Evolutionary conservation across 2,329 filamentous ascomycete species (phyloP).

Genomic region (Fusarium sacchari): DNA sequence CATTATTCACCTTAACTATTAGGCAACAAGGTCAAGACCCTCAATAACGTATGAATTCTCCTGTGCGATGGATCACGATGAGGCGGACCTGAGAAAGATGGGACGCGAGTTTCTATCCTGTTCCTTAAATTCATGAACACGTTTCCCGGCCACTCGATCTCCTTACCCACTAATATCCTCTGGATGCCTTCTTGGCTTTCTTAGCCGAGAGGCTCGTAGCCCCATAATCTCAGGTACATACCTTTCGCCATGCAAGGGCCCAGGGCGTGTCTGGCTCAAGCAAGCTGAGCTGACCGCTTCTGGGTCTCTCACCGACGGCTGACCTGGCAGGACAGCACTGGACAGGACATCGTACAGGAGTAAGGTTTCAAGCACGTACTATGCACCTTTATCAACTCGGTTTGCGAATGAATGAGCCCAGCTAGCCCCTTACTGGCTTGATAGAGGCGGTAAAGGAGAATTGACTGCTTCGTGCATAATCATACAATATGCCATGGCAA

Average conservation of each 20-base stretch:
- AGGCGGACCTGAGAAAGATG: conserved; percentile 5
- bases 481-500: no score
- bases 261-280: conserved; percentile 12
- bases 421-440: conserved; percentile 8
- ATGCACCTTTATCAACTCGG: neutral
- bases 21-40: conserved; percentile 15
- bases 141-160: conserved; percentile 17
- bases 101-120: conserved; percentile 7
- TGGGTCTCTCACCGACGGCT: conserved; percentile 25
- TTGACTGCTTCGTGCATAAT: neutral
- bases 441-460: conserved; percentile 30
- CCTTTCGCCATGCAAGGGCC: conserved; percentile 39
- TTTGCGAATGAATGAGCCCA: neutral
- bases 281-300: conserved; percentile 38
- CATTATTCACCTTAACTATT: neutral
- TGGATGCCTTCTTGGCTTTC: conserved; percentile 24
- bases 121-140: conserved; percentile 21
- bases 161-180: conserved; percentile 16
- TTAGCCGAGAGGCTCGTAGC: conserved; percentile 2
- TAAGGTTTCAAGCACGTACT: neutral
- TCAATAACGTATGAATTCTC: conserved; percentile 11
- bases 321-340: conserved; percentile 14
- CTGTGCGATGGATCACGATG: conserved; percentile 17
- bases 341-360: conserved; percentile 1
- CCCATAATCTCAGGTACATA: conserved; percentile 37